Base-by-base conservation (phyloP, 1,139 yeast species). In the Yamadazyma atmosphaerica region DNA sequence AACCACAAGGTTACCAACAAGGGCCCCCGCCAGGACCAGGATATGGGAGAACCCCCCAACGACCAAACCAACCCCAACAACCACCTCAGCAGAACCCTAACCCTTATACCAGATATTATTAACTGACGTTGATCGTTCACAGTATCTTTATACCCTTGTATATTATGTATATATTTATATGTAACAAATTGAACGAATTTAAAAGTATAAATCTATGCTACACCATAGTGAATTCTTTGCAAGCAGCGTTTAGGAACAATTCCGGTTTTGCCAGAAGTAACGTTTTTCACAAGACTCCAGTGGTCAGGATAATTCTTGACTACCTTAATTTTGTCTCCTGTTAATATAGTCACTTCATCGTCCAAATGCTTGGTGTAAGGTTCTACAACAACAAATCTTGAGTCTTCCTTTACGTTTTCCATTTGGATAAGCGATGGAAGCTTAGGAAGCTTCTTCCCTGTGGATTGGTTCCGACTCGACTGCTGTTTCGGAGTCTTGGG, bases 241-340 rank as follows among this genome's bases (percentile, higher is more conserved):
- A 68, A 47, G 43, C 73, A 68, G 36, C 58, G 46, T 33, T 51
- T 52, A 0, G 75, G 75, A 2, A 65, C 65, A 51, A 68, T 58
- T 1, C 76, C 75, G 16, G 48, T 39, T 30, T 14, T 41, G 39
- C 19, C 49, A 39, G 42, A 24, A 48, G 22, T 33, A 42, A 32
- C 10, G n/a, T 13, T 30, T 31, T 36, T 52, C 9, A 67, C 61
- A 21, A 55, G 52, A 42, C 72, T 66, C 77, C 77, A 71, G 2
- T 72, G 73, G 40, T 69, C 75, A 10, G 61, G 47, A 43, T 60
- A 65, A n/a, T 50, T 52, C 24, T 56, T 54, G 15, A 58, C 37
- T 1, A 67, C 40, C 4, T 44, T 36, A 3, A 65, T 68, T 22
- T 52, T 44, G 29, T 70, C 72, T 1, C 74, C 74, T 4, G 56